phyloP scores from a whole-genome alignment of 2,329 filamentous ascomycete genomes.

The Orbilia ellipsospora region DNA sequence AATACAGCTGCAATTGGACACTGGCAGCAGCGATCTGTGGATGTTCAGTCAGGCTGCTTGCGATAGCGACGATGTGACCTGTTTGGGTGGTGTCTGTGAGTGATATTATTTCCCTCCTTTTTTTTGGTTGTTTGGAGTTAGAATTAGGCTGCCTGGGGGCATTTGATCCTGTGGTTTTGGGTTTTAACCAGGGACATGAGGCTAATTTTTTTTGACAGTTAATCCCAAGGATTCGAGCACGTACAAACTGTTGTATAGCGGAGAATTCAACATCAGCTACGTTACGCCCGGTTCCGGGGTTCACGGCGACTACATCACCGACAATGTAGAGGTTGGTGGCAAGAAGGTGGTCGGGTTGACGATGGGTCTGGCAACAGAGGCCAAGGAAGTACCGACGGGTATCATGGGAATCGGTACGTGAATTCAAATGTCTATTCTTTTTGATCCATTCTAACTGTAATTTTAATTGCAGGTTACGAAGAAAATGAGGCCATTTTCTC shows the following conservation, averaged over 20 bases:
- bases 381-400: conserved; percentile 47
- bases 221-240: conserved; percentile 23
- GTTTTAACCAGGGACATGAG: neutral
- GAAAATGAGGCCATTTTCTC: conserved; percentile 50
- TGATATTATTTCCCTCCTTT: neutral
- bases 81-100: conserved; percentile 49
- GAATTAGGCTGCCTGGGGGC: no score
- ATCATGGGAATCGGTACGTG: conserved; percentile 53
- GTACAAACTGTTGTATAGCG: conserved; percentile 30
- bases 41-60: conserved; percentile 60
- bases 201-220: conserved; percentile 23
- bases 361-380: conserved; percentile 44
- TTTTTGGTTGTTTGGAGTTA: neutral
- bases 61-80: conserved; percentile 22
- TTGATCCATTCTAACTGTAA: neutral
- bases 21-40: conserved; percentile 73
- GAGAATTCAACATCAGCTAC: conserved; percentile 53
- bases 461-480: conserved; percentile 33
- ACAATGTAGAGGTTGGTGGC: conserved; percentile 24
- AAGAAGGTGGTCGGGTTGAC: conserved; percentile 34
- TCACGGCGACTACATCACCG: conserved; percentile 49
- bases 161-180: neutral
- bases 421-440: neutral
- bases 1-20: conserved; percentile 71
- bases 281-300: conserved; percentile 49